Percentiles rank a stretch among this genome's conserved stretches.
These are phyloP conservation scores for Linaria vulgaris DNA, from an alignment of 257 asterid species.

Conservation along the genomic window DNA sequence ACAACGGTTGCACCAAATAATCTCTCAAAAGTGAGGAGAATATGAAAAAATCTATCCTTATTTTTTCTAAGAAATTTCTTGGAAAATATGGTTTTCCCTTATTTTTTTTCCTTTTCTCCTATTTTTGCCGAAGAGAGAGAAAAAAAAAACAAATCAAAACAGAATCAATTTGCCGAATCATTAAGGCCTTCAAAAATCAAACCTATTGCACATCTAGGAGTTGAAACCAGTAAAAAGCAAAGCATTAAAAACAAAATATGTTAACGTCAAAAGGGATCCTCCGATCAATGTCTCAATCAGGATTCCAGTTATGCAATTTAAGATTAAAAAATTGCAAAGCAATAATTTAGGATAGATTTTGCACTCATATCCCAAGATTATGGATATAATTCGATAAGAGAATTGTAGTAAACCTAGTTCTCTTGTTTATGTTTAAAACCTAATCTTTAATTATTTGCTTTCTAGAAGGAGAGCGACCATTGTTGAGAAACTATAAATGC, in stretches of 20 bases:
- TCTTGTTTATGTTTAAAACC: conserved; percentile 44
- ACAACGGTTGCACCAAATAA: too few species aligned
- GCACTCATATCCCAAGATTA: conserved; percentile 42
- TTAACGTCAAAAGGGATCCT: conserved; percentile 44
- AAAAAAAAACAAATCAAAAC: conserved; percentile 24
- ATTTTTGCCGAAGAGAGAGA: too few species aligned
- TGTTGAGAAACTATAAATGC: conserved; percentile 36
- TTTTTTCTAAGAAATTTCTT: too few species aligned
- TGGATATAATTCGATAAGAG: conserved; percentile 30
- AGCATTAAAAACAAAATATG: conserved; percentile 56
- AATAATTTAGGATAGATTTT: conserved; percentile 57
- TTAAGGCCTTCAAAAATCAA: conserved; percentile 27
- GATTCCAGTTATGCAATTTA: conserved; percentile 39
- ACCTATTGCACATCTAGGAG: conserved; percentile 26
- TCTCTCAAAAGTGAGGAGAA: too few species aligned
- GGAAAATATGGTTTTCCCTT: too few species aligned
- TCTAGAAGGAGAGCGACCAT: conserved; percentile 65
- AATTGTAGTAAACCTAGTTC: conserved; percentile 25
- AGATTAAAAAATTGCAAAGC: conserved; percentile 27
- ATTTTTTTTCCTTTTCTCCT: too few species aligned
- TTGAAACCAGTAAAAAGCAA: conserved; percentile 46
- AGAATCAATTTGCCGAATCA: conserved; percentile 31
- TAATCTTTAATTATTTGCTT: conserved; percentile 35
- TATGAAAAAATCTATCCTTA: too few species aligned
- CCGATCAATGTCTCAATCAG: conserved; percentile 50